Conservation (phyloP, 2,329 filamentous ascomycete species). For the Clathrospora elynae region DNA sequence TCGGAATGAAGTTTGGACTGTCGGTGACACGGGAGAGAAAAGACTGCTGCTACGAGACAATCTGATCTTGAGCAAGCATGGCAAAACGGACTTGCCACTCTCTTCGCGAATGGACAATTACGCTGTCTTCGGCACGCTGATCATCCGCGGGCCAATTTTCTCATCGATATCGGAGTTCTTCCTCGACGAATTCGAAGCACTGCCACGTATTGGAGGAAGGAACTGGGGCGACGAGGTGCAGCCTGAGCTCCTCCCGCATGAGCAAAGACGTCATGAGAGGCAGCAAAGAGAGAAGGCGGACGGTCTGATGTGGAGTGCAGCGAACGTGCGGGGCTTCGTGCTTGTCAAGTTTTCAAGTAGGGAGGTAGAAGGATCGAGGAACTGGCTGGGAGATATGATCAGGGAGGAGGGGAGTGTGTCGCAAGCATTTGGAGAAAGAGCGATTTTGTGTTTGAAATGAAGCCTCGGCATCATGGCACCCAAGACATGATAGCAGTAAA, state of each 20-base stretch:
- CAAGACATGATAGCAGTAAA: background rate
- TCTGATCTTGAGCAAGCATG: conserved; percentile 69
- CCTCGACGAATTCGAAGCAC: conserved; percentile 73
- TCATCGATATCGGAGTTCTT: conserved; percentile 73
- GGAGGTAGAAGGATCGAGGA: conserved; percentile 77
- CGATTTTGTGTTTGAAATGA: conserved; percentile 68
- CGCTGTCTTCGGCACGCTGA: conserved; percentile 81
- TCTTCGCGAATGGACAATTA: conserved; percentile 70
- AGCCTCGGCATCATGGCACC: background rate
- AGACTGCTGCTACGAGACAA: conserved; percentile 84
- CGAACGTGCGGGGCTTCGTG: conserved; percentile 66
- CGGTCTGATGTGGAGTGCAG: conserved; percentile 47
- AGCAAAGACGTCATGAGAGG: conserved; percentile 58
- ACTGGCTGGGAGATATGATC: conserved; percentile 80
- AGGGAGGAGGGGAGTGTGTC: conserved; percentile 73
- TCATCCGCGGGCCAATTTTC: conserved; percentile 76
- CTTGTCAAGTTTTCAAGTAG: conserved; percentile 88
- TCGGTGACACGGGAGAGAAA: conserved; percentile 45
- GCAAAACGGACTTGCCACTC: conserved; percentile 36
- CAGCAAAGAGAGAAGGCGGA: conserved; percentile 60
- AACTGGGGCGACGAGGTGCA: conserved; percentile 66
- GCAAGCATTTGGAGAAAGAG: conserved; percentile 76
- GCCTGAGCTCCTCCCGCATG: conserved; percentile 47
- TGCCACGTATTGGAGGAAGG: conserved; percentile 81
- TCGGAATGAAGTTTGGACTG: conserved; percentile 82